Base-by-base conservation (phyloP, 2,329 filamentous ascomycete genomes). In the Hymenoscyphus fructigenus region DNA sequence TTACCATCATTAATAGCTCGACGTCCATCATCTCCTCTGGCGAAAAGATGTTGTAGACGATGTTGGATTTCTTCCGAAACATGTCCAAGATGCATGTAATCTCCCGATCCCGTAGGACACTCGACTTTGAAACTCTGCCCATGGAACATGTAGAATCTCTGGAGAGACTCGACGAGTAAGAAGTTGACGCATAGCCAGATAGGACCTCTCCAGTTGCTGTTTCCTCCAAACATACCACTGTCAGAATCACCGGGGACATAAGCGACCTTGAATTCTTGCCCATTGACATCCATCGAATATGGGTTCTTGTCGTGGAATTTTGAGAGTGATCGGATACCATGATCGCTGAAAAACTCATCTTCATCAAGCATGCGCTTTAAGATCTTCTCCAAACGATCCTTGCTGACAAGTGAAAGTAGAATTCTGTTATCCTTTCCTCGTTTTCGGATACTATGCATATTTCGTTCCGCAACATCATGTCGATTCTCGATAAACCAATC, bases 121-220 rank as follows among this genome's bases (percentile, higher is more conserved):
- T 98, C 94, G 14, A 98, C 90, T 78, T 96, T 86, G 74, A 97
- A 87, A 17, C 88, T 85, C 65, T 91, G 90, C 66, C 94, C 94
- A 75, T 98, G 97, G 82, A 97, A 98, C 79, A 98, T 90, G 81
- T 92, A 96, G 82, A 96, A 98, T 36, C 94, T 86, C 73, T 97
- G 91, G n/a, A 97, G 85, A 6, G 93, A 94, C 77, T 98, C 94
- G 50, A 98, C 90, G 15, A 98, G 85, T 61, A 98, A 80, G 80
- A 97, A 97, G 79, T 98, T 98, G 79, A 97, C 93, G 68, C 92
- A 95, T 59, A 97, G 84, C 94, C 94, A 98, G 71, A 97, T 94
- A 0, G 95, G 94, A 0, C 91, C 94, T 79, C 94, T 88, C 94
- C 94, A 98, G 79, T 98, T 98, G 78, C 93, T 97, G 84, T 98